Base-by-base conservation (phyloP, 345 rosid genomes). In the Acer negundo region DNA sequence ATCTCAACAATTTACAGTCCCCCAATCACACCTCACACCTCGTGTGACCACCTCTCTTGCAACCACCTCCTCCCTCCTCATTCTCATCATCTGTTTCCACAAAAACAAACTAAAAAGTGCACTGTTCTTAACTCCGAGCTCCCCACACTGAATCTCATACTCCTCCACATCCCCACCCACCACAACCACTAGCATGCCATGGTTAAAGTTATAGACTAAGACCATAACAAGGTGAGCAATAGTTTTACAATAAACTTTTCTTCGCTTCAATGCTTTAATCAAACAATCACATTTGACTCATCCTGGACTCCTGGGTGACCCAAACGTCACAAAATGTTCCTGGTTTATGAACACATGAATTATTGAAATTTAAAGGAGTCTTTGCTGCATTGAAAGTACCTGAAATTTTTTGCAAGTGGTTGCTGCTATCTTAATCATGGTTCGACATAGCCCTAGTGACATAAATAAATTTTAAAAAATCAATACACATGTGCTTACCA, bases 281-380 rank as follows among this genome's bases (percentile, higher is more conserved):
- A 59, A 59, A 59, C 22, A 6, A 59, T 2, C 62, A n/a, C 12
- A 59, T 19, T 19, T 19, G 62, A 9, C 63, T 59, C 26, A 9
- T n/a, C 24, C 23, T 59, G 10, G 4, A 7, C 22, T 58, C 12
- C 23, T 20, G 10, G 4, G 22, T 59, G 26, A 59, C 12, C 58
- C 58, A 53, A 53, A 17, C n/a, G 16, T 53, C 58, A 10, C 23
- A 59, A 13, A 7, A n/a, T 59, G 63, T 59, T 20, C 63, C 63
- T 7, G 63, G 63, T 59, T 59, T 19, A 59, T 59, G 63, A 59
- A 59, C 63, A n/a, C 63, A 59, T 13, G 58, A 53, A 53, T 59
- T 20, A 59, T 19, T 26, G 4, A 59, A 59, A 20, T 22, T 59
- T 22, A 59, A 59, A 20, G 63, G 26, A 59, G 24, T 7, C 10